Percentiles rank a stretch among this genome's conserved stretches.
These are phyloP conservation scores for Diaporthe humulicola DNA, from an alignment of 2,329 filamentous ascomycete species.

Conservation along the genomic window DNA sequence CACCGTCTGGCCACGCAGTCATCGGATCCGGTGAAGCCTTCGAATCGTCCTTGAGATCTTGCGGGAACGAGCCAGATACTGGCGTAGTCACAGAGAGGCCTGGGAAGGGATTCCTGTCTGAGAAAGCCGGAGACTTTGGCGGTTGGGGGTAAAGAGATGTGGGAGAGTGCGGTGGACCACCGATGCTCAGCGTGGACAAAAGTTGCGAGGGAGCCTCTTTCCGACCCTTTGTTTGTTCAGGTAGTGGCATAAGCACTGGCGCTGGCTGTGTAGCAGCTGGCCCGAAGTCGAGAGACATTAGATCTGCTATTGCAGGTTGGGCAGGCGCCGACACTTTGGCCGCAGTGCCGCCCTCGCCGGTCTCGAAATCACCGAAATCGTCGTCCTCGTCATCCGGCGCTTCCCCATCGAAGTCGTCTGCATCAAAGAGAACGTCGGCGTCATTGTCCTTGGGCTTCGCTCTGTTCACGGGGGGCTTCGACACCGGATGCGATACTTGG, in stretches of 20 bases:
- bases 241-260: conserved; percentile 47
- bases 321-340: conserved; percentile 43
- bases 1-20: conserved; percentile 42
- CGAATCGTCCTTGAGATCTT: conserved; percentile 47
- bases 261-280: conserved; percentile 26
- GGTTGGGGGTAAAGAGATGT: conserved; percentile 57
- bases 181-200: conserved; percentile 48
- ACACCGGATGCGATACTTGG: not conserved
- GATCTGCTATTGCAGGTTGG: conserved; percentile 48
- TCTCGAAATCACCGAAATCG: conserved; percentile 74
- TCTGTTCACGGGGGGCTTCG: conserved; percentile 36
- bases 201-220: conserved; percentile 48
- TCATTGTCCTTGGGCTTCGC: conserved; percentile 50
- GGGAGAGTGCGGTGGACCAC: conserved; percentile 42
- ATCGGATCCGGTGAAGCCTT: conserved; percentile 48
- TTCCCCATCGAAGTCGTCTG: conserved; percentile 62
- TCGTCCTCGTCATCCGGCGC: conserved; percentile 56
- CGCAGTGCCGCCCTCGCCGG: conserved; percentile 48
- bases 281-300: conserved; percentile 49
- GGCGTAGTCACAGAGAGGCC: conserved; percentile 59
- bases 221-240: conserved; percentile 45
- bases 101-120: conserved; percentile 63
- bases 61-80: conserved; percentile 46
- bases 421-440: conserved; percentile 76
- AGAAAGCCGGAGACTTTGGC: conserved; percentile 62